Base-by-base conservation (phyloP, 1,284 basidiomycete genomes). In the Mycena sp. region DNA sequence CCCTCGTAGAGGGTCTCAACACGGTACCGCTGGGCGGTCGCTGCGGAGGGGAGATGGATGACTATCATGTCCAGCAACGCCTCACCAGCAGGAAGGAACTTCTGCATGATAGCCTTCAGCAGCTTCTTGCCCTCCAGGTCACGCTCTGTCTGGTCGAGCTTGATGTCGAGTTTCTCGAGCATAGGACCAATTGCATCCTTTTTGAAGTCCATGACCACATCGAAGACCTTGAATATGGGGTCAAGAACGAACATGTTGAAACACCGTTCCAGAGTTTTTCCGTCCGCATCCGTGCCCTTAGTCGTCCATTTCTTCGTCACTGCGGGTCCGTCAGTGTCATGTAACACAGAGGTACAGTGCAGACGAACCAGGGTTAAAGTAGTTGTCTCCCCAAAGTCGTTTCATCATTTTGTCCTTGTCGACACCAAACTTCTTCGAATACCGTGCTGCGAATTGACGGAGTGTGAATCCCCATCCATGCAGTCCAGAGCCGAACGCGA, bases 391-490 rank as follows among this genome's bases (percentile, higher is more conserved):
- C 98, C 98, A 99, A 63, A 99, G 91, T 85, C 95, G 98, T 43
- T 44, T 56, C 93, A 99, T 98, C 89, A 99, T 95, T 88, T 99
- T 99, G 69, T 93, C 91, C 85, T 96, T 97, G 85, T 97, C 94
- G 54, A 99, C 96, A 91, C 96, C 96, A 78, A 99, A 99, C 83
- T 96, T 98, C 89, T 99, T 99, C 71, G 95, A 87, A 83, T 99
- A 99, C 68, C 97, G 93, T 72, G 78, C 77, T 69, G 98, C 96
- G 80, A 99, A 99, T 80, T 99, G 95, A 77, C 96, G 94, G 77
- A 99, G 95, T 69, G 97, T 97, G 88, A 99, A 99, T 66, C 91
- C 96, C 98, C 98, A 99, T 76, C 98, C 98, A 83, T 99, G 98
- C 68, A 99, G 93, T 89, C 98, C 98, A 71, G 98, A 99, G 75